Percentiles rank a stretch among this genome's conserved stretches.
Evolutionary conservation across 352 stramenopile species (phyloP).

Genomic region (Phytophthora cajani): DNA sequence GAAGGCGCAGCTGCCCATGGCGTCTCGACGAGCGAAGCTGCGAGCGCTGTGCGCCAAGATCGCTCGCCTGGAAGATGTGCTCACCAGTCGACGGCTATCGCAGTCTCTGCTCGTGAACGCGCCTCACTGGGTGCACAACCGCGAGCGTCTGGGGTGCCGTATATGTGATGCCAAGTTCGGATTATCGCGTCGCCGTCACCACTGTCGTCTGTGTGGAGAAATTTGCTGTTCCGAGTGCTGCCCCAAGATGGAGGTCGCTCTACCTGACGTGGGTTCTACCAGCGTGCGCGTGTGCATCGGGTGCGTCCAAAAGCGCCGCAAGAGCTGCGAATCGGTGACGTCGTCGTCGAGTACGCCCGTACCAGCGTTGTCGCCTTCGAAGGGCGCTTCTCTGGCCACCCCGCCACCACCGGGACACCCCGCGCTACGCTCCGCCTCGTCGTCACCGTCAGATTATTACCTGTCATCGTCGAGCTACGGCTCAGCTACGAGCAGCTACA

Average conservation of each 20-base stretch:
- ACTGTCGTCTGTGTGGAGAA: constrained; percentile 81
- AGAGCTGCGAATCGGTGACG: constrained; percentile 47
- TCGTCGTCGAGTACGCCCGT: constrained; percentile 28
- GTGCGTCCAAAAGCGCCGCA: constrained; percentile 66
- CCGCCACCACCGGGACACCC: constrained; percentile 32
- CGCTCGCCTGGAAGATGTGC: constrained; percentile 67
- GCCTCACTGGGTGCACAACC: constrained; percentile 74
- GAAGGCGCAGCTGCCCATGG: constrained; percentile 66
- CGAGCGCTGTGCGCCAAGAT: constrained; percentile 62
- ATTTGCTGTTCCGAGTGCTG: constrained; percentile 81
- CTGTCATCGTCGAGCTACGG: constrained; percentile 51
- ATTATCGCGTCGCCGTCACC: constrained; percentile 75
- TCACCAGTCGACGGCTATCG: constrained; percentile 75
- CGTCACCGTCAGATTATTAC: constrained; percentile 56
- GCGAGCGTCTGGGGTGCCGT: constrained; percentile 61
- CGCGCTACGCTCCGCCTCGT: constrained; percentile 32
- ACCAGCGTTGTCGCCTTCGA: constrained; percentile 37
- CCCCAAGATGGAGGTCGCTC: constrained; percentile 81
- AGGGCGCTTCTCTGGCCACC: constrained; percentile 15
- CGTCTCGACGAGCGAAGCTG: constrained; percentile 62
- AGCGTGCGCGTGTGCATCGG: constrained; percentile 74
- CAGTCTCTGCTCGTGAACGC: constrained; percentile 72
- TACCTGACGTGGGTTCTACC: constrained; percentile 64
- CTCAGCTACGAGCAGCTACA: constrained; percentile 38
- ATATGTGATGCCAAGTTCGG: constrained; percentile 73